These are phyloP conservation scores for Themeda triandra DNA, from an alignment of 176 grass and related monocot genomes.

Conservation along the genomic window DNA sequence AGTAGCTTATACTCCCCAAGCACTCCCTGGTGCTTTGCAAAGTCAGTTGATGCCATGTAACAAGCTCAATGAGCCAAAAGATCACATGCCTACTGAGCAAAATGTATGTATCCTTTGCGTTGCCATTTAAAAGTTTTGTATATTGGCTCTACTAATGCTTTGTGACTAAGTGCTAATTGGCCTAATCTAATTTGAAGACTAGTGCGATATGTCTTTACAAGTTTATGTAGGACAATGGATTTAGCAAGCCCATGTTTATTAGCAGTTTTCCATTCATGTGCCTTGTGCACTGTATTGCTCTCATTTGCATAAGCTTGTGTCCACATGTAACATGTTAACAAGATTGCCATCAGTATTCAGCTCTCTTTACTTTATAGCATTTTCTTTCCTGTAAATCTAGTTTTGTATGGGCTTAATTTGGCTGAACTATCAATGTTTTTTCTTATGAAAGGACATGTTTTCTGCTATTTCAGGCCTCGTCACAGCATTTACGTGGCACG, in stretches of 20 bases:
- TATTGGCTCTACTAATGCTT: background rate
- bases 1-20: conserved; percentile 41
- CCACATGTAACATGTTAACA: conserved; percentile 8
- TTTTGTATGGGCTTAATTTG: background rate
- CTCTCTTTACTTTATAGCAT: background rate
- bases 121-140: background rate
- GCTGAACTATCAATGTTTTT: conserved; percentile 9
- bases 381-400: background rate
- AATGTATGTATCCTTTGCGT: conserved; percentile 51
- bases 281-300: background rate
- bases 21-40: conserved; percentile 31
- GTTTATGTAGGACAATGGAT: background rate
- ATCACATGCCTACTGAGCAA: conserved; percentile 36
- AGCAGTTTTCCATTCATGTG: background rate
- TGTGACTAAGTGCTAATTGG: conserved; percentile 6
- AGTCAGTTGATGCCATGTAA: conserved; percentile 34
- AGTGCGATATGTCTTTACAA: background rate
- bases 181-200: background rate
- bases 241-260: conserved; percentile 26
- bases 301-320: conserved; percentile 20
- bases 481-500: conserved; percentile 71
- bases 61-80: conserved; percentile 24
- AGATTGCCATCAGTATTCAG: background rate
- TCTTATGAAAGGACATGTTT: conserved; percentile 7
- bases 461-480: conserved; percentile 54